phyloP scores from a whole-genome alignment of 2,329 filamentous ascomycete genomes.

The Endothia cerciana region DNA sequence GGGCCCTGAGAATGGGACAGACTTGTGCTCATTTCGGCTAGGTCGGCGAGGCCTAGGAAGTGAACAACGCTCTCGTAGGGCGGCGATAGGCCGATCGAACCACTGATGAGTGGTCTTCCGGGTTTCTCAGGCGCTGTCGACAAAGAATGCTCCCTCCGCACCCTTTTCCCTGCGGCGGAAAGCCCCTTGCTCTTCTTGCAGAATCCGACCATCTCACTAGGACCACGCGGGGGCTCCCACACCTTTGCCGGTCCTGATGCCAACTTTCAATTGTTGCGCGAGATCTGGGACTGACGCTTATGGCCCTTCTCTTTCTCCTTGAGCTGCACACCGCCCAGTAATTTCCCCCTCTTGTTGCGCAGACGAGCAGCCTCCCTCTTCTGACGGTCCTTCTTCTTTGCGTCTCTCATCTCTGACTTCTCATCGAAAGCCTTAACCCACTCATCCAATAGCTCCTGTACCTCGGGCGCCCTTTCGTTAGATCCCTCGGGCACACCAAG shows the following conservation, averaged over 20 bases:
- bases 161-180: not conserved
- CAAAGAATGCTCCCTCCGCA: not conserved
- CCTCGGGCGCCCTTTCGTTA: constrained; percentile 31
- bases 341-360: constrained; percentile 29
- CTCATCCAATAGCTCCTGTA: constrained; percentile 33
- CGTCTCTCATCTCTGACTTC: constrained; percentile 33
- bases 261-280: constrained; percentile 5
- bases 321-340: constrained; percentile 26
- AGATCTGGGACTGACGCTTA: not conserved
- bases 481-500: constrained; percentile 33
- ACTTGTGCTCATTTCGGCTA: not conserved
- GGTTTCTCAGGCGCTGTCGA: not conserved
- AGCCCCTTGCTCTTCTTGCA: not conserved
- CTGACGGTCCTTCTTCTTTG: constrained; percentile 31
- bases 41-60: not conserved
- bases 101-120: not conserved
- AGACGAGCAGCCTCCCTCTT: constrained; percentile 16
- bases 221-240: not conserved
- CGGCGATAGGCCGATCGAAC: not conserved
- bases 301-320: constrained; percentile 6
- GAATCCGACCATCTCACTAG: not conserved
- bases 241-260: not conserved
- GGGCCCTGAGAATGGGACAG: too few relatives aligned
- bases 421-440: constrained; percentile 33
- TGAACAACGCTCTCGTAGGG: not conserved